phyloP scores from a whole-genome alignment of 192 early-diverging fungal genomes.

The Entomortierella lignicola region DNA sequence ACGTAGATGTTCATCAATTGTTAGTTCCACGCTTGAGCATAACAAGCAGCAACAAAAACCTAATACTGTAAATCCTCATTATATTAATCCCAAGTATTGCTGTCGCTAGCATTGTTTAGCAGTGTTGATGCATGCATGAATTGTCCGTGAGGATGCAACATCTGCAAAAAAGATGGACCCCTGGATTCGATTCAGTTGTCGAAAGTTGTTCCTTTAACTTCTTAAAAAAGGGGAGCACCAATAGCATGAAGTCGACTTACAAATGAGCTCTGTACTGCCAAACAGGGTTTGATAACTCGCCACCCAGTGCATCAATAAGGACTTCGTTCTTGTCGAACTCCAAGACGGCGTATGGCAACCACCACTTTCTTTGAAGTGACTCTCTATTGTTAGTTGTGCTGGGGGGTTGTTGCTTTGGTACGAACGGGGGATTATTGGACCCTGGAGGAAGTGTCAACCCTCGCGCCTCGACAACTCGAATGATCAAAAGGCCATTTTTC shows the following conservation, averaged over 20 bases:
- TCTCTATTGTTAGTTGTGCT: conserved; percentile 57
- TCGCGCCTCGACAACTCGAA: conserved; percentile 85
- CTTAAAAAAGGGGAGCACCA: conserved; percentile 24
- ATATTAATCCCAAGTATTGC: too few relatives aligned
- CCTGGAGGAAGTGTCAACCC: conserved; percentile 78
- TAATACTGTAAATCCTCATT: too few relatives aligned
- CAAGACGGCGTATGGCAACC: conserved; percentile 89
- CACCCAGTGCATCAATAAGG: conserved; percentile 83
- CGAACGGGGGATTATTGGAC: conserved; percentile 62
- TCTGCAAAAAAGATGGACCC: conserved; percentile 3
- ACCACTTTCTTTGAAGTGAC: conserved; percentile 67
- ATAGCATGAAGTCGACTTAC: conserved; percentile 63
- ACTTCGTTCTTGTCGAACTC: conserved; percentile 98
- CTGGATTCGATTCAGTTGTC: conserved; percentile 3
- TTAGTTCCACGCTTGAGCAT: not conserved
- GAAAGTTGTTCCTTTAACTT: conserved; percentile 3
- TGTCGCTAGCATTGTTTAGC: not conserved
- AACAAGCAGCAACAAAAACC: too few relatives aligned
- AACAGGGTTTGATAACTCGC: conserved; percentile 77
- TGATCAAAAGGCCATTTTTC: conserved; percentile 74
- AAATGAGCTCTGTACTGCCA: conserved; percentile 86
- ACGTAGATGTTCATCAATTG: not conserved
- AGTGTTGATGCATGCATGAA: conserved; percentile 10
- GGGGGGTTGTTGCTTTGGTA: conserved; percentile 36
- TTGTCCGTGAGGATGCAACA: not conserved